These are phyloP conservation scores for Leccinum ochraceum DNA, from an alignment of 768 basidiomycete genomes.

Conservation along the genomic window DNA sequence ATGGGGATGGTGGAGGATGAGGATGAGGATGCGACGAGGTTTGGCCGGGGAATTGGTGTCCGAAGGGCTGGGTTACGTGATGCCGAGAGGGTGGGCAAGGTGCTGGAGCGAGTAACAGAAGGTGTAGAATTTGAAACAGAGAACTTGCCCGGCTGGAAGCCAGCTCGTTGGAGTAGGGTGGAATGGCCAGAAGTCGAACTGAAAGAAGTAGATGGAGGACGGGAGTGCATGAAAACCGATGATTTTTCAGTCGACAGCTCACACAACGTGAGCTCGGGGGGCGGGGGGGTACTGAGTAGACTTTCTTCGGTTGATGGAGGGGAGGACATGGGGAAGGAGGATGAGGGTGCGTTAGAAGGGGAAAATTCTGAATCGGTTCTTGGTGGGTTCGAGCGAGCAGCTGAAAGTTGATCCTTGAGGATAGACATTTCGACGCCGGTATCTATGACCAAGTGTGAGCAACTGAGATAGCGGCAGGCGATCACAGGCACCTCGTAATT, in stretches of 20 bases:
- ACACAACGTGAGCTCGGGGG: conserved; percentile 59
- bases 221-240: conserved; percentile 37
- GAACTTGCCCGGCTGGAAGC: conserved; percentile 47
- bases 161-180: conserved; percentile 51
- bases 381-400: conserved; percentile 36
- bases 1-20: conserved; percentile 37
- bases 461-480: neutral
- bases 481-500: conserved; percentile 79
- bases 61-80: conserved; percentile 48
- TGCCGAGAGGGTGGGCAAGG: conserved; percentile 51
- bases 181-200: conserved; percentile 43
- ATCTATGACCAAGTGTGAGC: conserved; percentile 49
- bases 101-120: conserved; percentile 59
- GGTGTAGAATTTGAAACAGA: conserved; percentile 43
- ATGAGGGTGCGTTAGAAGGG: conserved; percentile 30
- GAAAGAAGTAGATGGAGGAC: conserved; percentile 33
- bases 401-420: conserved; percentile 65
- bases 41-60: conserved; percentile 42
- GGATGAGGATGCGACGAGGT: conserved; percentile 42
- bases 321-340: conserved; percentile 37
- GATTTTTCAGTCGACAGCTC: conserved; percentile 53
- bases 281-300: conserved; percentile 57
- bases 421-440: conserved; percentile 83
- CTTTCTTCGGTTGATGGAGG: conserved; percentile 47
- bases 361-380: conserved; percentile 29